phyloP scores from a whole-genome alignment of 495 filamentous ascomycete genomes.

The Penicillium parvum region DNA sequence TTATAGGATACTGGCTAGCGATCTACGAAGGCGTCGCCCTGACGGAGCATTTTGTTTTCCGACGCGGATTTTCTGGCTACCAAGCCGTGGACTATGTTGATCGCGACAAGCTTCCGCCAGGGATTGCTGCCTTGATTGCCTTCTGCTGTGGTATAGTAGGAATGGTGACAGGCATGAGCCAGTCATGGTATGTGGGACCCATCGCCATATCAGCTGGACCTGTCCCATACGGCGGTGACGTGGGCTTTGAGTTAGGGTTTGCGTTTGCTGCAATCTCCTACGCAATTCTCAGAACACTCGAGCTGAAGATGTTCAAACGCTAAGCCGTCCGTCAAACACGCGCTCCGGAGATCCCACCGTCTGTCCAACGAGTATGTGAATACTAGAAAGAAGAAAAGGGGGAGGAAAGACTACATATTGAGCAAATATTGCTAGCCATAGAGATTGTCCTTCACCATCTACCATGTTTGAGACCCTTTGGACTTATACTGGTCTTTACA shows the following conservation, averaged over 20 bases:
- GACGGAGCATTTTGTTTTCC: constrained; percentile 47
- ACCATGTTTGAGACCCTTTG: too few species aligned
- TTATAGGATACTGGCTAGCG: constrained; percentile 55
- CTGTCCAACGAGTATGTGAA: too few species aligned
- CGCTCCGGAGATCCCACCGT: too few species aligned
- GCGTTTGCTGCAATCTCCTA: constrained; percentile 46
- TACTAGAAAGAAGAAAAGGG: too few species aligned
- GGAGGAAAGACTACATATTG: too few species aligned
- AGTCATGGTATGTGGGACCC: constrained; percentile 52
- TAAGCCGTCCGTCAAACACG: too few species aligned
- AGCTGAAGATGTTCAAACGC: constrained; percentile 4
- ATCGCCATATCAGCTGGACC: constrained; percentile 37
- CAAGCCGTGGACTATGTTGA: constrained; percentile 46
- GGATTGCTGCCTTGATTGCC: constrained; percentile 40
- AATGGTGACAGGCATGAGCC: constrained; percentile 51
- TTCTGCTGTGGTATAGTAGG: constrained; percentile 31
- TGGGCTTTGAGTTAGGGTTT: constrained; percentile 56
- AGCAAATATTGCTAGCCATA: too few species aligned
- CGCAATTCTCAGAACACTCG: constrained; percentile 6
- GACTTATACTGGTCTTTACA: too few species aligned
- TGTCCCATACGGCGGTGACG: constrained; percentile 44
- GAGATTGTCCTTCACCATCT: too few species aligned
- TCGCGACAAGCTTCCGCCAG: constrained; percentile 39
- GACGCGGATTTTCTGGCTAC: constrained; percentile 32
- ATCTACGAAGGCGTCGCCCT: constrained; percentile 48